These are phyloP conservation scores for Nevesoporus exiguus DNA, from an alignment of 768 basidiomycete species.

Conservation along the genomic window DNA sequence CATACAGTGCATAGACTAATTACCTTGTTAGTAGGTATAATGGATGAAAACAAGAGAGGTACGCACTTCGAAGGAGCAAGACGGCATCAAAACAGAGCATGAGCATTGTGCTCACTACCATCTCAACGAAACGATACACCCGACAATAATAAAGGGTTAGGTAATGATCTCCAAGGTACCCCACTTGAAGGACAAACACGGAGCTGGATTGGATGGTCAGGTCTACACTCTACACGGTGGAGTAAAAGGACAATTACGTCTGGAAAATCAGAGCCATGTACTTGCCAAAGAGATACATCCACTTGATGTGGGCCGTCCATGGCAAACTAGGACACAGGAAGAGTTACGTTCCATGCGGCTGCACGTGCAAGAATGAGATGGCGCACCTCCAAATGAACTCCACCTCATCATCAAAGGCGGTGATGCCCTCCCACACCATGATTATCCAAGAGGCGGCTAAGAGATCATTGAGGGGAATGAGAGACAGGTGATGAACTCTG, in stretches of 20 bases:
- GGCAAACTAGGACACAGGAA: conserved; percentile 10
- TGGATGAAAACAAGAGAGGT: neutral
- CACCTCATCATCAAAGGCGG: conserved; percentile 16
- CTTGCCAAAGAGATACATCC: conserved; percentile 27
- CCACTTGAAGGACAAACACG: conserved; percentile 1
- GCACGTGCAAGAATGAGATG: neutral
- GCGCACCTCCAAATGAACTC: conserved; percentile 25
- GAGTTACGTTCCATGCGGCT: neutral
- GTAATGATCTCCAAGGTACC: neutral
- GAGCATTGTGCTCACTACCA: conserved; percentile 5
- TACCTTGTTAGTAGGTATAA: neutral
- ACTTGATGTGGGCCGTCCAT: conserved; percentile 15
- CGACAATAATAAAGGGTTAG: conserved; percentile 9
- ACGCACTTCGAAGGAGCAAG: conserved; percentile 24
- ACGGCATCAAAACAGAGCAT: conserved; percentile 17
- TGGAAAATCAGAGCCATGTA: conserved; percentile 18
- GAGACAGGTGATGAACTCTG: neutral
- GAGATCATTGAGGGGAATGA: neutral
- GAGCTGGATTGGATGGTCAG: conserved; percentile 5
- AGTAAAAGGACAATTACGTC: conserved; percentile 6
- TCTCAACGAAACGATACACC: conserved; percentile 13
- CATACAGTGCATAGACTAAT: conserved; percentile 22
- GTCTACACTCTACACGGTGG: neutral
- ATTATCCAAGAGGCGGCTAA: conserved; percentile 9
- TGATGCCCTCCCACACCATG: conserved; percentile 20